Evolutionary conservation across 108 stramenopile species (phyloP).

Genomic region (Pseudonitzschia delicatissima): DNA sequence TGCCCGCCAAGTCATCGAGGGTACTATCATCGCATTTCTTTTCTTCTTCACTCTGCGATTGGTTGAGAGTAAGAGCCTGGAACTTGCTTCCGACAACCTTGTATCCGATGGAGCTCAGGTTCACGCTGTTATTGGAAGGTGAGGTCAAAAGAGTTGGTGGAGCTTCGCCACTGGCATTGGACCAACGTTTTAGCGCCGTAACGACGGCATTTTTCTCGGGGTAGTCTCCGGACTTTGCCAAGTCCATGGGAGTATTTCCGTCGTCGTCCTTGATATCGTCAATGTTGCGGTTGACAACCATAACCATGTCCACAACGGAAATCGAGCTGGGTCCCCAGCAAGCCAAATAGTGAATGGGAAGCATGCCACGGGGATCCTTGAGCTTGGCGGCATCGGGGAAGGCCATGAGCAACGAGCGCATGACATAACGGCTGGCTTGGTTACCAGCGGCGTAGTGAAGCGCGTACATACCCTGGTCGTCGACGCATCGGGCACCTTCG

Average conservation of each 20-base stretch:
- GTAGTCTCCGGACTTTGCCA: slow-evolving; percentile 68
- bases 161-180: background rate
- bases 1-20: background rate
- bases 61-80: background rate
- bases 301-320: slow-evolving; percentile 69
- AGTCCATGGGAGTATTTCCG: slow-evolving; percentile 65
- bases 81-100: slow-evolving; percentile 7
- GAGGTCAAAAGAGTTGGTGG: background rate
- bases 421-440: slow-evolving; percentile 61
- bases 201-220: slow-evolving; percentile 44
- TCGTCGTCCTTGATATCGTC: slow-evolving; percentile 53
- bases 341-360: slow-evolving; percentile 79
- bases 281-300: slow-evolving; percentile 68
- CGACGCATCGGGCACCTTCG: slow-evolving; percentile 57
- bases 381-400: slow-evolving; percentile 64
- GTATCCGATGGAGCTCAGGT: background rate
- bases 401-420: slow-evolving; percentile 60
- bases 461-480: slow-evolving; percentile 83
- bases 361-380: slow-evolving; percentile 76
- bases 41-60: no score
- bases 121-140: background rate
- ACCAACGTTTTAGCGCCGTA: slow-evolving; percentile 38
- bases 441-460: slow-evolving; percentile 86
- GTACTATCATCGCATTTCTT: background rate
- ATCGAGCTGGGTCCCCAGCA: slow-evolving; percentile 72